Evolutionary conservation across 169 alveolate genomes (phyloP).

Genomic region (Cryptosporidium viatorum): DNA sequence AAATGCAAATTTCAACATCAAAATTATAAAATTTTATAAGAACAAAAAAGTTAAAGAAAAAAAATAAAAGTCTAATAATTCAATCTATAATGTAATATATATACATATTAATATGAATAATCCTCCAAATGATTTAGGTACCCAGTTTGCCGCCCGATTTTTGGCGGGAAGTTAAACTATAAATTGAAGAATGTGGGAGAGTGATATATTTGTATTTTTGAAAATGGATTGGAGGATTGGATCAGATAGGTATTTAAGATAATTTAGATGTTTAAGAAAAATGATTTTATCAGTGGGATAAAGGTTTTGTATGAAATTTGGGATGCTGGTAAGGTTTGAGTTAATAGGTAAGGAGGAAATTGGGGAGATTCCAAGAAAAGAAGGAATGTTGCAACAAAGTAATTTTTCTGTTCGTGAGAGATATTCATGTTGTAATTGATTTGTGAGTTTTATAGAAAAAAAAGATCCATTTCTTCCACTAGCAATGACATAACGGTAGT

Average conservation of each 20-base stretch:
- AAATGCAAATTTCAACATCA: not conserved
- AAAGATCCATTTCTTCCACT: slow-evolving; percentile 72
- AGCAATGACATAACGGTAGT: slow-evolving; percentile 31
- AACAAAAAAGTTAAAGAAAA: too few relatives aligned
- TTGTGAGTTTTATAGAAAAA: slow-evolving; percentile 4
- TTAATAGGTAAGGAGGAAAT: not conserved
- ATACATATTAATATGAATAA: too few relatives aligned
- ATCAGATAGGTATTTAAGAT: slow-evolving; percentile 37
- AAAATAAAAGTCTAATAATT: not conserved
- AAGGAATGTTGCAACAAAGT: slow-evolving; percentile 36
- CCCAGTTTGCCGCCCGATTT: not conserved
- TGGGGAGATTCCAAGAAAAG: slow-evolving; percentile 30
- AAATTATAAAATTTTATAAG: too few relatives aligned
- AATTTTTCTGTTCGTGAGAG: slow-evolving; percentile 8
- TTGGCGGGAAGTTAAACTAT: slow-evolving; percentile 49
- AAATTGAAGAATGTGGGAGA: slow-evolving; percentile 19
- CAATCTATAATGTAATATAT: too few relatives aligned
- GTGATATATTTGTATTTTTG: slow-evolving; percentile 14
- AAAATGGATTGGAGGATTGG: slow-evolving; percentile 51
- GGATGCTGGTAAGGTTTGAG: slow-evolving; percentile 10
- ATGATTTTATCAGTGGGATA: slow-evolving; percentile 53
- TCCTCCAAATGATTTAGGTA: not conserved
- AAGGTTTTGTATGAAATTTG: slow-evolving; percentile 18
- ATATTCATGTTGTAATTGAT: slow-evolving; percentile 5
- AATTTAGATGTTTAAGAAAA: not conserved